Evolutionary conservation across 306 rosid genomes (phyloP), one percentile per base, ranked within the genome.

Genomic region (Cicer bijugum): DNA sequence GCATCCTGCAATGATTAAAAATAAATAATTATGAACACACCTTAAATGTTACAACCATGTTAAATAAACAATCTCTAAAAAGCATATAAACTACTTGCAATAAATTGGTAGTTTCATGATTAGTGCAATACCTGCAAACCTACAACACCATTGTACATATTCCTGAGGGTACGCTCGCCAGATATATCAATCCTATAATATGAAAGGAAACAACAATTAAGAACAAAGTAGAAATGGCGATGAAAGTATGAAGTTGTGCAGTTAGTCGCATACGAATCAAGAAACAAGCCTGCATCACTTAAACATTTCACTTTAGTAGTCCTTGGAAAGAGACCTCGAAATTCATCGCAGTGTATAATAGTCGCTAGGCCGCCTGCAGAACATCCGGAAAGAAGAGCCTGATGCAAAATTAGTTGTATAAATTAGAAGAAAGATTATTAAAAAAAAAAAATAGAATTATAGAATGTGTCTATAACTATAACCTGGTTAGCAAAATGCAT

Each of bases 351-450:
- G 76, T 95, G 99, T 72, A 95, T 64, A 55, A 95, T 91, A 66
- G 97, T 78, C 61, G 99, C 99, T 45, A 95, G 75, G 69, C 99
- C 99, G 2, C 99, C 99, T 0, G 97, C 99, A n/a, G 99, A 95
- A 84, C 99, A 95, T 63, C 97, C 99, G 1, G 99, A 89, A 61
- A 95, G 93, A 84, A 95, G 92, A 77, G 97, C 93, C 92, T 94
- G 88, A 76, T 81, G 69, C 47, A 76, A n/a, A 47, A 61, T 19
- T 16, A 23, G 14, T 37, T 8, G 33, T 19, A 65, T 19, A 20
- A 58, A 58, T 67, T 70, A 23, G 62, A 76, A 72, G 56, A 74
- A 59, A 46, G 12, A 59, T 43, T 46, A 60, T 3, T 56, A 16
- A 16, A 16, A 16, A 16, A 16, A 16, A 69, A n/a, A 69, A 37